Base-by-base conservation (phyloP, 1,284 basidiomycete genomes). In the Melampsora americana region DNA sequence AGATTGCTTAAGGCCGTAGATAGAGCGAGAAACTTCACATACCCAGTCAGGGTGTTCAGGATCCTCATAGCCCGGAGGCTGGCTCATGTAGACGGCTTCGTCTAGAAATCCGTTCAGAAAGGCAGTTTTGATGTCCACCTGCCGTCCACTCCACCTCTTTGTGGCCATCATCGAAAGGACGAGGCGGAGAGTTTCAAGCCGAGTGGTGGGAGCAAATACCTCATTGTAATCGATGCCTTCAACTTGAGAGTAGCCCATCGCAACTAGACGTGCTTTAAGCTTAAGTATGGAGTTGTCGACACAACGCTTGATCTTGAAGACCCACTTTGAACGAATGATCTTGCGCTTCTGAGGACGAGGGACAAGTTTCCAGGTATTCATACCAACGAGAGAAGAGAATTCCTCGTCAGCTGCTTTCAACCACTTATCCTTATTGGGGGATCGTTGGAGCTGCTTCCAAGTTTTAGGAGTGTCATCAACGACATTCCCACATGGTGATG, bases 251-350 rank as follows among this genome's bases (percentile, higher is more conserved):
- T n/a, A n/a, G n/a, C n/a, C n/a, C n/a, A n/a, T n/a, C n/a, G n/a
- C n/a, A n/a, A n/a, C n/a, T n/a, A n/a, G n/a, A n/a, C n/a, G n/a
- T n/a, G n/a, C 76, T 56, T 78, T 78, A 62, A 65, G 70, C 28
- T 77, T 77, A 20, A 66, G 53, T 11, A 78, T 42, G 3, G 26
- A 56, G 11, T 69, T 60, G 50, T 78, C 65, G 20, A 62, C n/a
- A 23, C 77, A 18, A 18, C 44, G 39, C 69, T 78, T 78, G 46
- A 66, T 72, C 46, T 66, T 77, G 77, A 77, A 78, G 5, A 78
- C 74, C 77, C 69, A 77, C 69, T 78, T 68, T 50, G n/a, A n/a
- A n/a, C n/a, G 11, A 61, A 9, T 11, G n/a, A n/a, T n/a, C n/a
- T n/a, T n/a, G n/a, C n/a, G n/a, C n/a, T n/a, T n/a, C n/a, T n/a